Conservation (phyloP, 2,329 filamentous ascomycete species). For the Nothopassalora personata region DNA sequence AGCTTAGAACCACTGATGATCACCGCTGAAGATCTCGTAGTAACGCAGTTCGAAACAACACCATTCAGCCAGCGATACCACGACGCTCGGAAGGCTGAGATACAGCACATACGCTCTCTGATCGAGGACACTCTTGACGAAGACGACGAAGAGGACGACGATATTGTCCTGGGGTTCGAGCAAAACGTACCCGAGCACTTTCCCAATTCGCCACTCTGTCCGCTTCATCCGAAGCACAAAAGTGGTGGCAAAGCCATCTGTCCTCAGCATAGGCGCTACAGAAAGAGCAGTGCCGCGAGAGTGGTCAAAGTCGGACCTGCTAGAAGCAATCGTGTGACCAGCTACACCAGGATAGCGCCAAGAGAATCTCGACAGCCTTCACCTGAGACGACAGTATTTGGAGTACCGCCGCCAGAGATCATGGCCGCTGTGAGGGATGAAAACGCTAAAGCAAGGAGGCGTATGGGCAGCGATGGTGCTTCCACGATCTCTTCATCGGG, state of each 20-base stretch:
- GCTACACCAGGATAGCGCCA: background rate
- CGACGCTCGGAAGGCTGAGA: conserved; percentile 24
- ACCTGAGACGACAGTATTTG: background rate
- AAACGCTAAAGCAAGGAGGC: background rate
- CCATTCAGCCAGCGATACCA: conserved; percentile 29
- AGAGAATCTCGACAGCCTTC: background rate
- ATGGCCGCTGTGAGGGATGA: background rate
- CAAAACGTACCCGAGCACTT: conserved; percentile 41
- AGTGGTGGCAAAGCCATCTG: conserved; percentile 36
- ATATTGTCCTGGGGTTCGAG: conserved; percentile 28
- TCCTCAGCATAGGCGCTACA: conserved; percentile 35
- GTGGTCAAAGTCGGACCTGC: conserved; percentile 4
- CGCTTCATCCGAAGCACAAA: conserved; percentile 34
- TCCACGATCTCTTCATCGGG: background rate
- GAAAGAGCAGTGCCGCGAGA: conserved; percentile 4
- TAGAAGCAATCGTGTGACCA: conserved; percentile 6
- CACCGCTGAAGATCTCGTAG: conserved; percentile 15
- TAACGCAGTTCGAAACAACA: conserved; percentile 30
- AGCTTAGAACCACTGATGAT: background rate
- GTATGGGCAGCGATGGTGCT: background rate
- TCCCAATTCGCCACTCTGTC: conserved; percentile 40
- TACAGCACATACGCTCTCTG: conserved; percentile 22
- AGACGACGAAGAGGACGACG: conserved; percentile 21
- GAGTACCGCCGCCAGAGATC: too few species aligned
- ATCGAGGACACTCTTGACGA: conserved; percentile 24